Evolutionary conservation across 805 yeast genomes (phyloP), one percentile per base, ranked within the genome.

Genomic region (Barnettozyma wickerhamii): DNA sequence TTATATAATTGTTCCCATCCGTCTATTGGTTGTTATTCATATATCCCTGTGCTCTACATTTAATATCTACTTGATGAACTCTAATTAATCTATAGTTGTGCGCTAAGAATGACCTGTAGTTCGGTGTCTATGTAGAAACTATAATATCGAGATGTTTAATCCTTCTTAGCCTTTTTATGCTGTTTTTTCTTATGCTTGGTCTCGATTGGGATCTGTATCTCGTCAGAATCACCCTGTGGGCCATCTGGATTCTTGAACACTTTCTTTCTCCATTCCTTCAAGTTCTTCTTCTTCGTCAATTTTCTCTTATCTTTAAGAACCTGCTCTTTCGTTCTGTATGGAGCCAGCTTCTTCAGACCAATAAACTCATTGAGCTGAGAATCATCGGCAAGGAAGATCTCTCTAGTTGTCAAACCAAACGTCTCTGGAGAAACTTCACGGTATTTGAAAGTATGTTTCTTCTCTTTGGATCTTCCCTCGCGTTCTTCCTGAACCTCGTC

Each of bases 371-470:
- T 93, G 62, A 93, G 71, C 36, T 83, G 84, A 46, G 74, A 72
- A 60, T 93, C 99, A 56, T 86, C 91, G 12, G 99, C 99, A 43
- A 87, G 66, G 40, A 93, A 69, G 35, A 93, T 93, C 53, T 93
- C 99, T 47, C 93, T 73, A 0, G 93, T 75, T 0, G 85, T 72
- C 36, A 93, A 71, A 10, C 98, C 98, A 65, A 77, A 93, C 9
- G 89, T 68, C 55, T 93, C 98, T 7, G 99, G 97, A 1, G 96
- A 89, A 4, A 93, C 98, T 53, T 89, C 95, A 54, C 97, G 77
- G 59, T 93, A 93, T 53, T 79, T 81, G 72, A 93, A 91, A 40
- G 69, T 74, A 9, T 18, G n/a, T 3, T 68, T 70, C 5, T 61
- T 71, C 7, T 68, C 62, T 21, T 67, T 65, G 1, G 78, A 68